Percentiles rank a stretch among this genome's conserved stretches.
These are phyloP conservation scores for Aspergillus texensis DNA, from an alignment of 2,329 filamentous ascomycete genomes.

Conservation along the genomic window DNA sequence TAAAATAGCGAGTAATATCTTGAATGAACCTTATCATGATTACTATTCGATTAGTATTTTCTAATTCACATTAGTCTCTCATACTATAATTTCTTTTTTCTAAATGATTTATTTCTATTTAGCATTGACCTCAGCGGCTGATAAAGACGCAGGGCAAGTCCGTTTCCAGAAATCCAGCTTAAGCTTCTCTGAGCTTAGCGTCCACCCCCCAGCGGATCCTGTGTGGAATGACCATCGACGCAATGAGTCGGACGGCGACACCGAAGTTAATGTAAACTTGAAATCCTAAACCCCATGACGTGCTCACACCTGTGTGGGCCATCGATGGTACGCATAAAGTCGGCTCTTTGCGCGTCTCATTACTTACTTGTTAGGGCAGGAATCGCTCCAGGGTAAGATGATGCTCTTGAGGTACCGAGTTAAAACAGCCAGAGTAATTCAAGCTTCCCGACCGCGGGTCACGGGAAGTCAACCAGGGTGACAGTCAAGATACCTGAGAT, in stretches of 20 bases:
- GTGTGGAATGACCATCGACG: background rate
- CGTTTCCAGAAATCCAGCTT: background rate
- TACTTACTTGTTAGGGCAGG: background rate
- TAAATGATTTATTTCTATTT: background rate
- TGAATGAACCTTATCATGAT: background rate
- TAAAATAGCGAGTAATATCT: background rate
- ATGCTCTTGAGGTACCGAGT: background rate
- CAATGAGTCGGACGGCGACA: background rate
- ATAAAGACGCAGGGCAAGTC: background rate
- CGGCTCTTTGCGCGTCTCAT: background rate
- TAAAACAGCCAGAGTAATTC: background rate
- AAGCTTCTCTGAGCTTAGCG: background rate
- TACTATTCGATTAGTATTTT: background rate
- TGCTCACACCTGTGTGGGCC: background rate
- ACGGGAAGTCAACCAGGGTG: background rate
- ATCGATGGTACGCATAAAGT: background rate
- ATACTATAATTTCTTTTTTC: too few relatives aligned
- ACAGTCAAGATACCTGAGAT: background rate
- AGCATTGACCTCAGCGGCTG: constrained; percentile 1
- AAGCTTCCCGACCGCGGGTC: background rate
- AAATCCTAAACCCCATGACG: background rate
- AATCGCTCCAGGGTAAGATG: background rate
- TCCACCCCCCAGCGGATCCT: background rate
- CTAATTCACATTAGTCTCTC: background rate
- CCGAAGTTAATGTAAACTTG: background rate